phyloP scores from a whole-genome alignment of 441 rosid genomes.

The Brassica hybrid region DNA sequence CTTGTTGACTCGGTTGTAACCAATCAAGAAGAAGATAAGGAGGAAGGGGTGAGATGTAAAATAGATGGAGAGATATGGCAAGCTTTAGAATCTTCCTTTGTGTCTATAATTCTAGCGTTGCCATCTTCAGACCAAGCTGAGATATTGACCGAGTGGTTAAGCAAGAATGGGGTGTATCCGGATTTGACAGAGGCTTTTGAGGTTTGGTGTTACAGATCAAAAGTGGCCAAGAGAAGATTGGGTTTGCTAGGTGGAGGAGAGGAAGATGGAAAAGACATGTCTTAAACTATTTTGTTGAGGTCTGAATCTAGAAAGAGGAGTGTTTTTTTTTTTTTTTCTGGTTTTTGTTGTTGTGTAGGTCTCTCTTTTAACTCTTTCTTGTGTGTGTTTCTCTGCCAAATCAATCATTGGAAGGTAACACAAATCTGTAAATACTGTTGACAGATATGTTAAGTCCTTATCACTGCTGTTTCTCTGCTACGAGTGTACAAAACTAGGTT shows the following conservation, averaged over 20 bases:
- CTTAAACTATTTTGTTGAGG: constrained; percentile 28
- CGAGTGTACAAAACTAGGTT: too few species aligned
- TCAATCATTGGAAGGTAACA: too few species aligned
- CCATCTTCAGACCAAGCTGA: constrained; percentile 85
- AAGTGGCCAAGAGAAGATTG: constrained; percentile 80
- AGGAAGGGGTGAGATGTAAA: constrained; percentile 46
- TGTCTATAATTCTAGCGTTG: constrained; percentile 70
- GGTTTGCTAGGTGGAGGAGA: constrained; percentile 44
- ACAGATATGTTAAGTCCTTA: too few species aligned
- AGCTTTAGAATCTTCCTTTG: constrained; percentile 78
- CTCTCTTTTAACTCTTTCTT: not conserved
- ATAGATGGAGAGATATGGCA: constrained; percentile 85
- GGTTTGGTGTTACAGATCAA: constrained; percentile 89
- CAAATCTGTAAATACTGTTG: too few species aligned
- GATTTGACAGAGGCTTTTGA: constrained; percentile 93
- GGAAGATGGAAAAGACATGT: constrained; percentile 39
- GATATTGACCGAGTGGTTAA: constrained; percentile 84
- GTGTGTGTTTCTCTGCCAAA: not conserved
- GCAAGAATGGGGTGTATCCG: constrained; percentile 67
- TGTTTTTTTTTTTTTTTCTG: constrained; percentile 39
- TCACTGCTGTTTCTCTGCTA: too few species aligned
- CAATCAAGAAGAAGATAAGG: constrained; percentile 13
- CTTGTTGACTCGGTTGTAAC: constrained; percentile 51
- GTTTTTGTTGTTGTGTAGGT: constrained; percentile 37
- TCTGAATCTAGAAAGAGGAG: constrained; percentile 11